A percentile compares a stretch with the other conserved stretches of the same genome.
Conservation (phyloP, 805 yeast genomes). For the Spathaspora girioi region DNA sequence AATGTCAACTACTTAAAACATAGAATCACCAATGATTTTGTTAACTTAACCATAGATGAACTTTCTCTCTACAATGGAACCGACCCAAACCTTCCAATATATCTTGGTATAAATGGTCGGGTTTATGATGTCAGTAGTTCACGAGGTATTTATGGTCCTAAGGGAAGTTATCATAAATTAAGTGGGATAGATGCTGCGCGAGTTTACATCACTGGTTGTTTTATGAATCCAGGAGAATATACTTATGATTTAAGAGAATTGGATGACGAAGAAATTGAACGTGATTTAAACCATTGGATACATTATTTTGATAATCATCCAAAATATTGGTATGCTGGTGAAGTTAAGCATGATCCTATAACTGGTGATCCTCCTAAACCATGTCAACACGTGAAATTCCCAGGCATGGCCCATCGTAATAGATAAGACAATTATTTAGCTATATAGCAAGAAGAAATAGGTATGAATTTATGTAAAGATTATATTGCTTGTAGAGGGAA, state of each 20-base stretch:
- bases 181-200: constrained; percentile 68
- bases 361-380: constrained; percentile 50
- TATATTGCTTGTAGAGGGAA: not conserved
- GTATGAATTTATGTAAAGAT: no score
- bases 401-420: constrained; percentile 9
- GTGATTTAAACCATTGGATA: constrained; percentile 51
- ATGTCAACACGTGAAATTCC: constrained; percentile 35
- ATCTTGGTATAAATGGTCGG: constrained; percentile 54
- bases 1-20: constrained; percentile 39
- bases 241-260: constrained; percentile 68
- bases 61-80: constrained; percentile 51
- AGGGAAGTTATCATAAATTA: constrained; percentile 46
- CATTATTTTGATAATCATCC: constrained; percentile 40
- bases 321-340: constrained; percentile 63
- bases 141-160: constrained; percentile 52
- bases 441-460: not conserved
- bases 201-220: constrained; percentile 70
- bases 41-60: constrained; percentile 41
- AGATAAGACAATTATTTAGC: not conserved
- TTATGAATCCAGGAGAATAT: constrained; percentile 47
- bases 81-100: constrained; percentile 47
- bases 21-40: constrained; percentile 11
- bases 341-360: constrained; percentile 43
- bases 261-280: constrained; percentile 35
- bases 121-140: constrained; percentile 62